These are phyloP conservation scores for Lactarius indigo DNA, from an alignment of 768 basidiomycete species.

Conservation along the genomic window DNA sequence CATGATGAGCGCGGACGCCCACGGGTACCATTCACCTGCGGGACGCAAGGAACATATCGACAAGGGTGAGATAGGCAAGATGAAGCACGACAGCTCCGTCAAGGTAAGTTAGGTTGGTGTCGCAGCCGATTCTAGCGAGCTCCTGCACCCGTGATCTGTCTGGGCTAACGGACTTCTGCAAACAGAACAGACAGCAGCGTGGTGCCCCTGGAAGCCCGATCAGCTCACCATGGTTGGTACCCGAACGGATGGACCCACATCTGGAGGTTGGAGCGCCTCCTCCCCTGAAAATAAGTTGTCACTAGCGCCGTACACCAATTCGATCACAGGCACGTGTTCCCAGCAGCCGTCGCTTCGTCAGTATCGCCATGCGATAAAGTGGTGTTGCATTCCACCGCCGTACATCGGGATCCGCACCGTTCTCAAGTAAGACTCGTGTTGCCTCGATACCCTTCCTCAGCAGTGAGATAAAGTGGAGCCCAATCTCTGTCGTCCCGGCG, in stretches of 20 bases:
- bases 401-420: too few relatives aligned
- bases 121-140: neutral
- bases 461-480: neutral
- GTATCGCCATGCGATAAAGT: constrained; percentile 39
- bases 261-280: constrained; percentile 48
- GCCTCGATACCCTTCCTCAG: neutral
- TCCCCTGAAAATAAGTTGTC: constrained; percentile 39
- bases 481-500: neutral
- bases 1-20: constrained; percentile 41
- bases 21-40: constrained; percentile 43
- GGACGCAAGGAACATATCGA: constrained; percentile 38
- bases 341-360: constrained; percentile 47
- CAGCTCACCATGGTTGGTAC: constrained; percentile 67
- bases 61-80: constrained; percentile 37
- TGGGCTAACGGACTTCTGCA: neutral
- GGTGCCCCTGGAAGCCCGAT: constrained; percentile 71
- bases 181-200: constrained; percentile 54
- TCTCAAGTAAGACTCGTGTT: too few relatives aligned
- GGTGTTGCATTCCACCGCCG: too few relatives aligned
- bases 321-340: constrained; percentile 50
- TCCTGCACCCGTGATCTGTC: constrained; percentile 1
- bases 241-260: constrained; percentile 57
- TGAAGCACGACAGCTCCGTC: constrained; percentile 42
- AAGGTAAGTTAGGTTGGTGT: constrained; percentile 35
- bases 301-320: constrained; percentile 42